These are phyloP conservation scores for Cutaneotrichosporon cutaneum DNA, from an alignment of 1,284 basidiomycete genomes.

Conservation along the genomic window DNA sequence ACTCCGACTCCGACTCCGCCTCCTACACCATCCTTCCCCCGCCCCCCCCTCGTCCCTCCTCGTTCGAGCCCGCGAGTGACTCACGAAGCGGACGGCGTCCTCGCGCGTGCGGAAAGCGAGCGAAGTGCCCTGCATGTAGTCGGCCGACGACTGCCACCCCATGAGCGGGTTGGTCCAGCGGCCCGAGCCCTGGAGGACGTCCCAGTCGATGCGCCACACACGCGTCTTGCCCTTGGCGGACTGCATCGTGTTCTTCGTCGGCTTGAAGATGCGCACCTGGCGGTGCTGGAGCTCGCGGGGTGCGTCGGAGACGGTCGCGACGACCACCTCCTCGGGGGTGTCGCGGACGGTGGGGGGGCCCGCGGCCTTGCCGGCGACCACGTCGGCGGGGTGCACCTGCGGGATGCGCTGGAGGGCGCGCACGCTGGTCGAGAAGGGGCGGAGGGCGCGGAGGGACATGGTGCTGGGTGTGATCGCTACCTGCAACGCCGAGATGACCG, in stretches of 20 bases:
- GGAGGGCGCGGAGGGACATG: constrained; percentile 18
- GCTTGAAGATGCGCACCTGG: constrained; percentile 84
- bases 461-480: constrained; percentile 5
- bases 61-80: constrained; percentile 12
- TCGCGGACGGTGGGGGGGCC: constrained; percentile 31
- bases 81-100: constrained; percentile 81
- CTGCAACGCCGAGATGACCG: not conserved
- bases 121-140: constrained; percentile 94
- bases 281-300: constrained; percentile 40
- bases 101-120: constrained; percentile 85
- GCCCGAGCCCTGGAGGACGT: constrained; percentile 80
- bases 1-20: too few species aligned
- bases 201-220: constrained; percentile 94
- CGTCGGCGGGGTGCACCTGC: constrained; percentile 24
- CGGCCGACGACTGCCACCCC: constrained; percentile 92
- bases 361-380: constrained; percentile 27
- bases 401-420: constrained; percentile 14
- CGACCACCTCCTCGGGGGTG: constrained; percentile 34
- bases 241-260: constrained; percentile 93
- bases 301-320: constrained; percentile 51
- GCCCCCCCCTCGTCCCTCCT: not conserved
- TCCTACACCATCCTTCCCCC: not conserved
- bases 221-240: constrained; percentile 82
- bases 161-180: constrained; percentile 99
- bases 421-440: constrained; percentile 7